These are phyloP conservation scores for Saksenaea vasiformis DNA, from an alignment of 371 early-diverging fungal genomes.

Conservation along the genomic window DNA sequence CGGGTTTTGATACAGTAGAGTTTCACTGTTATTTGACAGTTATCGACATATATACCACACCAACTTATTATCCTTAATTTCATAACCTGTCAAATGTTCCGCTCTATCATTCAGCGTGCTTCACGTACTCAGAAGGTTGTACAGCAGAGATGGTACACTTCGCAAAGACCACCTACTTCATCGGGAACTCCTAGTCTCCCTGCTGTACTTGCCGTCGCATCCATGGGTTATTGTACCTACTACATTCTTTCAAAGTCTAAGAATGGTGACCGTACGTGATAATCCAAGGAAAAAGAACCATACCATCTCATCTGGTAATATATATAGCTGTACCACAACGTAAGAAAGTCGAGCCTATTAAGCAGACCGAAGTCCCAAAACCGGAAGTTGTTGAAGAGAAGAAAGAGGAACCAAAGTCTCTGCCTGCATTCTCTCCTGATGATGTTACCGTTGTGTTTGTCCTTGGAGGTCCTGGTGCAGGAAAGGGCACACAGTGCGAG, in stretches of 20 bases:
- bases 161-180: background rate
- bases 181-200: constrained; percentile 36
- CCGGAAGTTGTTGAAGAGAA: constrained; percentile 19
- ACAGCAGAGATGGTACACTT: constrained; percentile 1
- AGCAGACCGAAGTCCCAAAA: constrained; percentile 20
- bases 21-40: no score
- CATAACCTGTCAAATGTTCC: background rate
- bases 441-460: constrained; percentile 73
- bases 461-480: constrained; percentile 77
- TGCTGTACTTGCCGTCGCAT: constrained; percentile 56
- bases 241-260: constrained; percentile 45
- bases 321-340: background rate
- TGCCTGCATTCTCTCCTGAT: constrained; percentile 40
- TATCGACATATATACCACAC: no score
- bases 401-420: constrained; percentile 15
- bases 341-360: constrained; percentile 10
- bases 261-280: constrained; percentile 46
- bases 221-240: constrained; percentile 54
- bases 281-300: background rate
- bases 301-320: constrained; percentile 1
- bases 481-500: constrained; percentile 93
- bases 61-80: no score
- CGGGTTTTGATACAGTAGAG: no score
- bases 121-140: background rate
- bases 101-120: background rate